A percentile compares a stretch with the other conserved stretches of the same genome.
Evolutionary conservation across 257 asterid genomes (phyloP).

Genomic region (Cruciata laevipes): DNA sequence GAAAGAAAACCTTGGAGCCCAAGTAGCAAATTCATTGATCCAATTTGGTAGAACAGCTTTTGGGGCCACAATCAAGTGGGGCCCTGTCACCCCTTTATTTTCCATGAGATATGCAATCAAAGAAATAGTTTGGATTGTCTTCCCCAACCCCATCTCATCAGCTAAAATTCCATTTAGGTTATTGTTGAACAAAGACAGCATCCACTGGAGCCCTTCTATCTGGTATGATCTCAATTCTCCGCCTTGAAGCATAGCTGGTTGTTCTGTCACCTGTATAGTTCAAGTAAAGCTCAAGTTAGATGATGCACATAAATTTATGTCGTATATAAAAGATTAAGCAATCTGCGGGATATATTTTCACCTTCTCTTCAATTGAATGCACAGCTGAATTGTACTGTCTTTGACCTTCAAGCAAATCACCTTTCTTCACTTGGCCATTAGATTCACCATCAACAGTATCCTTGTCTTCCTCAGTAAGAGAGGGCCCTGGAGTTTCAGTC

Average conservation of each 20-base stretch:
- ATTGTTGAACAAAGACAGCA: constrained; percentile 92
- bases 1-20: constrained; percentile 79
- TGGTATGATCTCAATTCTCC: constrained; percentile 93
- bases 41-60: constrained; percentile 99
- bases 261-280: constrained; percentile 76
- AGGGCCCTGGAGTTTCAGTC: constrained; percentile 71
- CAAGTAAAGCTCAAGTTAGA: constrained; percentile 8
- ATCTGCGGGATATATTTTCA: constrained; percentile 11
- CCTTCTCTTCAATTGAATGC: constrained; percentile 99
- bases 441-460: constrained; percentile 48
- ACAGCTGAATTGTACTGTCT: constrained; percentile 90
- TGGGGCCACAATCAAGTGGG: constrained; percentile 99
- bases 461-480: constrained; percentile 65
- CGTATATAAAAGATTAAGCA: background rate
- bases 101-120: constrained; percentile 92
- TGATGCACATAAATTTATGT: background rate
- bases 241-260: constrained; percentile 98
- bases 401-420: constrained; percentile 96
- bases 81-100: constrained; percentile 88
- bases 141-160: constrained; percentile 98
- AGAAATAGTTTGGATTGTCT: constrained; percentile 92
- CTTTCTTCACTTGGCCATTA: constrained; percentile 47
- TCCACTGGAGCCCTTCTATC: constrained; percentile 99
- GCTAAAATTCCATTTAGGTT: constrained; percentile 96
- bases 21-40: constrained; percentile 74